Evolutionary conservation across 169 alveolate species (phyloP).

Genomic region (Plasmodium cynomolgi): DNA sequence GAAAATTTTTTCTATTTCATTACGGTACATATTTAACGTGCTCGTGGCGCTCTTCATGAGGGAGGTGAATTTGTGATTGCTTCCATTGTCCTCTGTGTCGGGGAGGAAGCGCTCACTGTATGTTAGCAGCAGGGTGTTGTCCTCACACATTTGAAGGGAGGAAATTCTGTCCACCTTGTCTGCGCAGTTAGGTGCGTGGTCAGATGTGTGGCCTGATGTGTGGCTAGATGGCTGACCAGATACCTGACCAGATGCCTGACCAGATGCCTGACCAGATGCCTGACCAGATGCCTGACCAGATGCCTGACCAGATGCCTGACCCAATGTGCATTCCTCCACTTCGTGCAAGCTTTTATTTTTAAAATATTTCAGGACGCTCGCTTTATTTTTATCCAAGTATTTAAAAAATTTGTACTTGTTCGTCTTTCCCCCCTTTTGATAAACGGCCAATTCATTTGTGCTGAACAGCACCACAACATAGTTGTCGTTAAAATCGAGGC

Average conservation of each 20-base stretch:
- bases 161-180: conserved; percentile 1
- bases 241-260: background rate
- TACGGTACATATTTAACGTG: background rate
- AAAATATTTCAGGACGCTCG: conserved; percentile 35
- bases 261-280: background rate
- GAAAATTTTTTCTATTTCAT: background rate
- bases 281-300: background rate
- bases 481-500: conserved; percentile 8
- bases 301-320: background rate
- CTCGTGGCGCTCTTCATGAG: background rate
- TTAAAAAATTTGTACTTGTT: conserved; percentile 25
- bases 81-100: background rate
- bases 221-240: too few relatives aligned
- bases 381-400: conserved; percentile 17
- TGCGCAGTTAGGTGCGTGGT: background rate
- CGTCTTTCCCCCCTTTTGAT: background rate
- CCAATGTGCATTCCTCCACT: conserved; percentile 17
- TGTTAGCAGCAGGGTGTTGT: conserved; percentile 29
- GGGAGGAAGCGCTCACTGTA: conserved; percentile 34
- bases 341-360: conserved; percentile 27
- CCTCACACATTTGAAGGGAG: conserved; percentile 30
- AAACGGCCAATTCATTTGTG: conserved; percentile 27
- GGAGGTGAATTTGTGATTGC: conserved; percentile 1
- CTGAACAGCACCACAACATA: conserved; percentile 36
- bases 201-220: too few relatives aligned